Percentiles rank a stretch among this genome's conserved stretches.
Conservation (phyloP, 1,284 basidiomycete species). For the Boletus smithii region DNA sequence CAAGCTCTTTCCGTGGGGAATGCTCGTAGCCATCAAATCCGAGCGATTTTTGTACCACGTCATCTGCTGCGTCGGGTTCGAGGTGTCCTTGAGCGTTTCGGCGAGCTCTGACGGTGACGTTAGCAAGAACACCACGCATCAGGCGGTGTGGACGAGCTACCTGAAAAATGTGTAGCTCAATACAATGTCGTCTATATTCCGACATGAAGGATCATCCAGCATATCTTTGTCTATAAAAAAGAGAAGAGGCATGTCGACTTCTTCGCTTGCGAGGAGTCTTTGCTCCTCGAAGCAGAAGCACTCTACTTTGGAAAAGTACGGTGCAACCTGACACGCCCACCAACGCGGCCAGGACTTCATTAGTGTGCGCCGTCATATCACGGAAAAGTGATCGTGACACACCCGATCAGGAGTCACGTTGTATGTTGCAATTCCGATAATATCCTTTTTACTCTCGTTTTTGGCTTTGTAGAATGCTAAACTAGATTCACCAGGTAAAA, state of each 20-base stretch:
- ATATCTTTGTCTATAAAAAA: slow-evolving; percentile 99
- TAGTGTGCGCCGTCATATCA: neutral
- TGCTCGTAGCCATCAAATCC: slow-evolving; percentile 70
- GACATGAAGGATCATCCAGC: slow-evolving; percentile 85
- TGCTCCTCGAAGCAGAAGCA: slow-evolving; percentile 99
- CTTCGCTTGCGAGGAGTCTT: slow-evolving; percentile 90
- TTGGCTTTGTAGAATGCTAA: slow-evolving; percentile 96
- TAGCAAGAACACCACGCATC: neutral
- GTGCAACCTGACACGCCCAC: slow-evolving; percentile 68
- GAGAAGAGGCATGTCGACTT: slow-evolving; percentile 96
- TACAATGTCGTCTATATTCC: slow-evolving; percentile 87
- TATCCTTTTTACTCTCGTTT: slow-evolving; percentile 82
- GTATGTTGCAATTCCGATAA: slow-evolving; percentile 98
- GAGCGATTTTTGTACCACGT: slow-evolving; percentile 70
- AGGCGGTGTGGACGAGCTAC: slow-evolving; percentile 38
- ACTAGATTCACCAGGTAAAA: slow-evolving; percentile 94
- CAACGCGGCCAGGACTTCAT: neutral
- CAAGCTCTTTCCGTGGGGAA: slow-evolving; percentile 30
- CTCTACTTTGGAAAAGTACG: slow-evolving; percentile 99
- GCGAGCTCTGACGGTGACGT: slow-evolving; percentile 54
- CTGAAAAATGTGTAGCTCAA: slow-evolving; percentile 97
- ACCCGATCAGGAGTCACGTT: slow-evolving; percentile 94
- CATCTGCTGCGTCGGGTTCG: slow-evolving; percentile 82
- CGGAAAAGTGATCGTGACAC: slow-evolving; percentile 28
- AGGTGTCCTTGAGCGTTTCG: slow-evolving; percentile 78